Percentiles rank a stretch among this genome's conserved stretches.
Evolutionary conservation across 108 stramenopile species (phyloP).

Genomic region (Cyclotella distinguenda): DNA sequence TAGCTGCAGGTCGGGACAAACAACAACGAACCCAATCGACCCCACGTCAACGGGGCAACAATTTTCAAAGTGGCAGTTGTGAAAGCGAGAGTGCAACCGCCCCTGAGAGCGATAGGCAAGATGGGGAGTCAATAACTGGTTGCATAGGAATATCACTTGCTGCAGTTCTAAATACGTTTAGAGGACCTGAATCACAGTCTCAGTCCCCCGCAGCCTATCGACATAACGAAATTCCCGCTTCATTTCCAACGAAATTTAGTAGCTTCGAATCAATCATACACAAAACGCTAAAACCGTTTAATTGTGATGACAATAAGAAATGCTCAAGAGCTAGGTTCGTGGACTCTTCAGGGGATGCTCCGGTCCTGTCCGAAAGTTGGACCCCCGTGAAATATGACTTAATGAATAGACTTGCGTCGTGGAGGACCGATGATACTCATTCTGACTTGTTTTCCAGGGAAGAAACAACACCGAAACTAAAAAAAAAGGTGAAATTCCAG

Average conservation of each 20-base stretch:
- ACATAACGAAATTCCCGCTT: not conserved
- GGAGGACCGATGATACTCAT: conserved; percentile 24
- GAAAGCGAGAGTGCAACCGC: no score
- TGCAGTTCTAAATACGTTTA: conserved; percentile 6
- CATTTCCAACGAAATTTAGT: conserved; percentile 1
- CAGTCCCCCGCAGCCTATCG: not conserved
- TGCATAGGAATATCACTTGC: conserved; percentile 33
- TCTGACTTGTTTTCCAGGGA: not conserved
- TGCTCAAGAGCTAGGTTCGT: not conserved
- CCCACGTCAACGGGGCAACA: no score
- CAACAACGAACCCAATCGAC: no score
- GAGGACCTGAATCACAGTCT: not conserved
- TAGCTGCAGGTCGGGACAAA: no score
- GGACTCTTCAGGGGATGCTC: not conserved
- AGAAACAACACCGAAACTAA: not conserved
- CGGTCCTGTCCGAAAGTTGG: not conserved
- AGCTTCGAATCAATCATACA: conserved; percentile 14
- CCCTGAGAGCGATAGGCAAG: no score
- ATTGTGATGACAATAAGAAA: not conserved
- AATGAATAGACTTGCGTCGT: conserved; percentile 16
- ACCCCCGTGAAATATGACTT: conserved; percentile 16
- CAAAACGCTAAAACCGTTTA: conserved; percentile 13
- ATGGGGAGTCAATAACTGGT: not conserved
- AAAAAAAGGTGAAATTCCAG: conserved; percentile 64
- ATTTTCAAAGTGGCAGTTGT: not conserved